Evolutionary conservation across 768 basidiomycete genomes (phyloP), one percentile per base, ranked within the genome.

Genomic region (Suillus discolor): DNA sequence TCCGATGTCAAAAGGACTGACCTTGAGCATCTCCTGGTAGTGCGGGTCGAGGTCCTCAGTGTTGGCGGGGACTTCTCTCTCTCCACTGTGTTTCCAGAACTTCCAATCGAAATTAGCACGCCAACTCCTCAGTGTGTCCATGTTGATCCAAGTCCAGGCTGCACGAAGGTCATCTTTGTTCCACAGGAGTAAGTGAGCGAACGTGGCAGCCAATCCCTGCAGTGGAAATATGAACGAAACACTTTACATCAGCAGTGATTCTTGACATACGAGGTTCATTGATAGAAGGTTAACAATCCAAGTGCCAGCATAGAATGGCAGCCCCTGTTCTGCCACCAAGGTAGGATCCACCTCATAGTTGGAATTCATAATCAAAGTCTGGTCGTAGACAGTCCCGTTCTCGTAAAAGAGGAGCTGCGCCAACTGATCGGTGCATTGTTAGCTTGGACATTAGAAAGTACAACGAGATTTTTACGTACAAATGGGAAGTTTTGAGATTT

Each of bases 401-500:
- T 83, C 78, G 67, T 83, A 81, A 71, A 83, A 87, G 15, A 87
- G 71, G 6, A 77, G 72, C 67, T 87, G 85, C 2, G 53, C 31
- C 53, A 54, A 54, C 53, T 54, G 18, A 34, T 34, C 15, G 15
- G 11, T 20, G 31, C 53, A 20, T 31, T 34, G 11, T 54, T 20
- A 54, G 31, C 31, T 11, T 20, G 61, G 39, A 68, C 44, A 69
- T 75, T 71, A 6, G 53, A 54, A 12, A 31, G 28, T 9, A 11
- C 31, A 3, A 28, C 6, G 9, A 18, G 16, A 4, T 6, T 34
- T 6, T 34, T 34, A 63, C 74, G 44, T 69, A 82, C 80, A 76
- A 88, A 88, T 1, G 88, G 88, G 78, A 89, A 88, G 69, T 79
- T 83, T 69, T 86, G 82, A 1, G 82, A 83, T 54, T 83, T 73